Base-by-base conservation (phyloP, 2,329 filamentous ascomycete genomes). In the Paecilomyces niveus region DNA sequence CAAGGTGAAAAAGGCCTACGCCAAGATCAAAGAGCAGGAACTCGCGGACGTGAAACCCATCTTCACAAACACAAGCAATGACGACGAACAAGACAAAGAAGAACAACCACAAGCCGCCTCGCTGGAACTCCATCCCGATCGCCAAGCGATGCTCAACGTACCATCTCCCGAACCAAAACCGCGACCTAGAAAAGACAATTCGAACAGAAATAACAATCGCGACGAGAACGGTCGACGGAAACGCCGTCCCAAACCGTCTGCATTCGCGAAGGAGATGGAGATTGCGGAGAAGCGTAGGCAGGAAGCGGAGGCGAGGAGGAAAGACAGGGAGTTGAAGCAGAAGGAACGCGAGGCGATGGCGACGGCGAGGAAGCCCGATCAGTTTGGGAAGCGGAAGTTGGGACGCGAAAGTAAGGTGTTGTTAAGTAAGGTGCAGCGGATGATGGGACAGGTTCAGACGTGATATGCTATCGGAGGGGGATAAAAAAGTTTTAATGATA, bases 1-100 rank as follows among this genome's bases (percentile, higher is more conserved):
- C 61, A 96, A 97, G 75, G 82, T 96, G 62, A 94, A 93, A 76
- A 96, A 96, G 75, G 85, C 89, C 50, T 97, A 96, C 71, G 89
- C 89, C 62, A 97, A 96, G 75, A 80, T 96, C 63, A 93, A 92
- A 74, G 86, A 85, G 49, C 77, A 79, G 53, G 80, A 85, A 70
- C 72, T 78, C 45, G 72, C 72, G 45, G 65, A 70, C 39, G 65
- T 65, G 52, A 71, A 68, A 67, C 67, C 76, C 59, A 61, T 73
- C 63, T 68, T 77, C 65, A 57, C 54, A 60, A 61, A 55, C 54
- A 69, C 74, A 56, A 62, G 68, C 55, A 61, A 64, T 24, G 57
- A 63, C 53, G 59, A 61, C 53, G 55, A 60, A 24, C 59, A 63
- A 18, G 59, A 61, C 53, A 54, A 60, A 24, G 58, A 63, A 18